Base-by-base conservation (phyloP, 768 basidiomycete genomes). In the Kwoniella pini region DNA sequence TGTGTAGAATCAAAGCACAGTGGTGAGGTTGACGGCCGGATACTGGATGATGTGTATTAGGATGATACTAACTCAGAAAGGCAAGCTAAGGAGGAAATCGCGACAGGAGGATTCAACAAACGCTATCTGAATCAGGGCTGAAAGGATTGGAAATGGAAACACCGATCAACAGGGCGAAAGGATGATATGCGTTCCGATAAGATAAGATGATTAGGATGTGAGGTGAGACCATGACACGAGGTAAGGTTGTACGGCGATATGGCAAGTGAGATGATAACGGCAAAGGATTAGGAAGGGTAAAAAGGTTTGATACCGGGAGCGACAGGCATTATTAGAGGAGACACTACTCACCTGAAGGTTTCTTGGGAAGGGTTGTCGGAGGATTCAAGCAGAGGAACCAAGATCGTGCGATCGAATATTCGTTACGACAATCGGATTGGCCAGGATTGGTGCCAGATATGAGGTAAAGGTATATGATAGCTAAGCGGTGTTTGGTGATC, bases 401-500 rank as follows among this genome's bases (percentile, higher is more conserved):
- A 22, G 28, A 31, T n/a, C n/a, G 33, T 7, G 33, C 33, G 33
- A 54, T 54, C n/a, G 17, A 31, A n/a, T 50, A 50, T 24, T 50
- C n/a, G n/a, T n/a, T n/a, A n/a, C n/a, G n/a, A n/a, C 22, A 28
- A 11, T 6, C 26, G 26, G 28, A 50, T 31, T 15, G 27, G 48
- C 24, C 7, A 44, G 21, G 43, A 10, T 48, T 13, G 45, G n/a
- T 50, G 21, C 30, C 48, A 33, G 1, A 17, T 7, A n/a, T 15
- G 13, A 48, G 28, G 30, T 50, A 24, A n/a, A 11, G 11, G 21
- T 9, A n/a, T 50, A 28, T 50, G 48, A 50, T 50, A 30, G 48
- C 48, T 50, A 24, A 50, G 48, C 48, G 48, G 48, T 50, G 48
- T 50, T 50, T 33, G 48, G 31, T 36, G 48, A 33, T 50, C 48